phyloP scores from a whole-genome alignment of 1,284 basidiomycete species.

The Thelephora terrestris region DNA sequence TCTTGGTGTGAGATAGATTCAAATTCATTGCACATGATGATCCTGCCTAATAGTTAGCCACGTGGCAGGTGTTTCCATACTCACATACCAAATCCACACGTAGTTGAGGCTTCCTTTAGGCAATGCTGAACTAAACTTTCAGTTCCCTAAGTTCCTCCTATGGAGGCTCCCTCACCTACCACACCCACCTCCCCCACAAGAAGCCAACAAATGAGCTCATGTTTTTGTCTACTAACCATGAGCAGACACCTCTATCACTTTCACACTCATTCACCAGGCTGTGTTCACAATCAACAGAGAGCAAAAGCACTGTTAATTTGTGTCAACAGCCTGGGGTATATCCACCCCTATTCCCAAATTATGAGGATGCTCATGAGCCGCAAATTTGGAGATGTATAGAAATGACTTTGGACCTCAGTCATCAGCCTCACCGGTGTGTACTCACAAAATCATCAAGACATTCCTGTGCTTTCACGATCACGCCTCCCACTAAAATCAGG shows the following conservation, averaged over 20 bases:
- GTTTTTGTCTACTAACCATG: slow-evolving; percentile 36
- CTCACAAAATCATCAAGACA: neutral
- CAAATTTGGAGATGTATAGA: slow-evolving; percentile 36
- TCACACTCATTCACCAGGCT: slow-evolving; percentile 35
- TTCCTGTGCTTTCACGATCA: neutral
- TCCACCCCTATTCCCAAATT: neutral
- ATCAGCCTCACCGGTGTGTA: slow-evolving; percentile 23
- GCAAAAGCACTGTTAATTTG: slow-evolving; percentile 34
- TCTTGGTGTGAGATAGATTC: too few species aligned
- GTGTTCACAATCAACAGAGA: slow-evolving; percentile 33
- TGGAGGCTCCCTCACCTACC: too few species aligned
- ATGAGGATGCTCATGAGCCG: slow-evolving; percentile 1
- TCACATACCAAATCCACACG: too few species aligned
- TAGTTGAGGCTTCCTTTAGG: too few species aligned
- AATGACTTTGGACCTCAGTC: slow-evolving; percentile 40
- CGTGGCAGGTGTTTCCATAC: too few species aligned
- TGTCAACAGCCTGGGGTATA: slow-evolving; percentile 33
- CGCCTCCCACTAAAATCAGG: slow-evolving; percentile 29
- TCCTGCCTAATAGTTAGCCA: too few species aligned
- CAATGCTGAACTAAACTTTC: too few species aligned
- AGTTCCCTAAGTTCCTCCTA: too few species aligned
- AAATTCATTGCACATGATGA: too few species aligned
- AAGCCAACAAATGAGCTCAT: slow-evolving; percentile 18
- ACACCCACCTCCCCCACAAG: neutral
- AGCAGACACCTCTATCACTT: slow-evolving; percentile 11